phyloP scores from a whole-genome alignment of 2,329 filamentous ascomycete genomes.

The Verticillium albo-atrum region DNA sequence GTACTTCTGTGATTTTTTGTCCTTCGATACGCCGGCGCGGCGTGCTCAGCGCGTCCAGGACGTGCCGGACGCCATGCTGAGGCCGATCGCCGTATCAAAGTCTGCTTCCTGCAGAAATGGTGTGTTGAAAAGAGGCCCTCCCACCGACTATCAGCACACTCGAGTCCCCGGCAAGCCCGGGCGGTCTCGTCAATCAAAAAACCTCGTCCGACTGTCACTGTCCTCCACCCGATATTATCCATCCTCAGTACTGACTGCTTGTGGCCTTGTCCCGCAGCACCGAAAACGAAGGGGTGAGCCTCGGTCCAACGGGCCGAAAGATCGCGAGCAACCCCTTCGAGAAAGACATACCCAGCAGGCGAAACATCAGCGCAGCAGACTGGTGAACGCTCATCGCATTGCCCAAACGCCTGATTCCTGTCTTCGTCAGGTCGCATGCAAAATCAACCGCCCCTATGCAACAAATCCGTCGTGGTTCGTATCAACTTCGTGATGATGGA shows the following conservation, averaged over 20 bases:
- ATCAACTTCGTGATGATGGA: constrained; percentile 9
- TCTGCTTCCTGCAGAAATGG: neutral
- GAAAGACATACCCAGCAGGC: neutral
- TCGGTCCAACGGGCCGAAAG: neutral
- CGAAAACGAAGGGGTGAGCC: neutral
- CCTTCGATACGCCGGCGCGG: neutral
- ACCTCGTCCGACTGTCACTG: neutral
- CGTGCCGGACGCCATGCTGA: neutral
- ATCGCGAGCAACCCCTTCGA: neutral
- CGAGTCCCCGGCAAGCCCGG: neutral
- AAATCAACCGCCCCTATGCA: constrained; percentile 13
- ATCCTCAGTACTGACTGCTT: neutral
- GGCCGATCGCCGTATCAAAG: neutral
- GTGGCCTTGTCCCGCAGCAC: neutral
- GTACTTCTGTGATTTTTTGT: neutral
- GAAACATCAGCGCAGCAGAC: neutral
- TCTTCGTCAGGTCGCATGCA: constrained; percentile 12
- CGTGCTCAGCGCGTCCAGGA: neutral
- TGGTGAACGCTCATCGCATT: constrained; percentile 7
- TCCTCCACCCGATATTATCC: neutral
- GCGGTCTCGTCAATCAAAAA: neutral
- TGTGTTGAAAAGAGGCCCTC: neutral
- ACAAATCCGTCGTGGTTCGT: constrained; percentile 13
- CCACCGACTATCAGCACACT: neutral
- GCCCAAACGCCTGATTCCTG: constrained; percentile 12